Percentiles rank a stretch among this genome's conserved stretches.
Conservation (phyloP, 257 asterid species). For the Euphrasia confusa region DNA sequence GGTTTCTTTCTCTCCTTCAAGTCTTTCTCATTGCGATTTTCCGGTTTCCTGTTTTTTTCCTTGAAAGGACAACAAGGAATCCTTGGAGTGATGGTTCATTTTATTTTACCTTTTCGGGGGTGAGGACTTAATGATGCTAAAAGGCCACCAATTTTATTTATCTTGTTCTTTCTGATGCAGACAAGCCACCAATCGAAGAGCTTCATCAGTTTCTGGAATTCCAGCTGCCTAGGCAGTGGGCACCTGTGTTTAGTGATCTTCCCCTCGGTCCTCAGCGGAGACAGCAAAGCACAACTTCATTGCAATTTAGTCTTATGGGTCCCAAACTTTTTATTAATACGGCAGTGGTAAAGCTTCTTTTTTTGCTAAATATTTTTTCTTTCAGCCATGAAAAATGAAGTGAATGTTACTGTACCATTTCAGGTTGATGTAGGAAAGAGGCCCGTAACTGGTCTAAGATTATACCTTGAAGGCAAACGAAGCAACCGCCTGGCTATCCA, state of each 20-base stretch:
- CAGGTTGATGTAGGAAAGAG: conserved; percentile 97
- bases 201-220: conserved; percentile 97
- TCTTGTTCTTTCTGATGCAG: conserved; percentile 38
- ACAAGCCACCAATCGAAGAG: conserved; percentile 98
- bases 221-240: conserved; percentile 99
- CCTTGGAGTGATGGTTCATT: conserved; percentile 12
- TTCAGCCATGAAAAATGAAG: not conserved
- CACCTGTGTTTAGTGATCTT: conserved; percentile 90
- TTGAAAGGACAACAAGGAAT: conserved; percentile 7
- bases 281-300: conserved; percentile 63
- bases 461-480: conserved; percentile 90
- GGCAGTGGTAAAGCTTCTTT: conserved; percentile 46
- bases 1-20: conserved; percentile 15
- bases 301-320: conserved; percentile 94
- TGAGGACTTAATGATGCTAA: too few relatives aligned
- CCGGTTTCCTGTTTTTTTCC: not conserved
- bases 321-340: conserved; percentile 82
- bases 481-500: conserved; percentile 94
- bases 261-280: conserved; percentile 96
- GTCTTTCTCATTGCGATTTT: conserved; percentile 19
- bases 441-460: conserved; percentile 89
- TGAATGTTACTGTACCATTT: conserved; percentile 10
- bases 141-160: not conserved
- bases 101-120: not conserved
- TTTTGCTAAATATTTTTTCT: conserved; percentile 6